Evolutionary conservation across 2,329 filamentous ascomycete genomes (phyloP), one percentile per base, ranked within the genome.

Genomic region (Scytalidium sp.): DNA sequence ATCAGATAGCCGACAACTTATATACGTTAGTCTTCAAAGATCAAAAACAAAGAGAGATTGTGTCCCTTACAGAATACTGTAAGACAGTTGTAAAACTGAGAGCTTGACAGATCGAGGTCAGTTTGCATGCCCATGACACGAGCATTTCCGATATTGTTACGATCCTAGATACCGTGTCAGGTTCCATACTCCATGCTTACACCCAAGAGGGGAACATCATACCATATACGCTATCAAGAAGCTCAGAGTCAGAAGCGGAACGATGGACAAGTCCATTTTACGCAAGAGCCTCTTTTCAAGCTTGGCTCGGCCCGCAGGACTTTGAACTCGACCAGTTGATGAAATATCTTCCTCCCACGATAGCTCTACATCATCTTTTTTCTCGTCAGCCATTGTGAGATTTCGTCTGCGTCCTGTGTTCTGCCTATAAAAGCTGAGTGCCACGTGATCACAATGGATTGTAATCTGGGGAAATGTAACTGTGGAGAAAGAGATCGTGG

Each of bases 111-210:
- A 7, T 45, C 19, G 9, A 54, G 43, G 41, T 50, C 49, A 17
- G 46, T 21, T 29, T 59, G 51, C 53, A 56, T 53, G 3, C 55
- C 55, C 22, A 56, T 56, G 36, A 56, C 47, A 5, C 47, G 45
- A 11, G 54, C 56, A 49, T 58, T 58, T 6, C 52, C 50, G 15
- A 58, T 46, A 46, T 51, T 45, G n/a, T 45, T 43, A 19, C 46
- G 19, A 23, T 48, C 46, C 46, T 48, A 20, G 4, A 21, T 17
- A 42, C n/a, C 21, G 11, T 19, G 13, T 42, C 10, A 43, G 22
- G 25, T n/a, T n/a, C n/a, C n/a, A n/a, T n/a, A n/a, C n/a, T n/a
- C n/a, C 11, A 27, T 22, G 19, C 15, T 19, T 22, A n/a, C 19
- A 15, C 9, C 19, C 13, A 13, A 3, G 13, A 17, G 22, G 13